phyloP scores from a whole-genome alignment of 2,329 filamentous ascomycete genomes.

The Penicillium sp. region DNA sequence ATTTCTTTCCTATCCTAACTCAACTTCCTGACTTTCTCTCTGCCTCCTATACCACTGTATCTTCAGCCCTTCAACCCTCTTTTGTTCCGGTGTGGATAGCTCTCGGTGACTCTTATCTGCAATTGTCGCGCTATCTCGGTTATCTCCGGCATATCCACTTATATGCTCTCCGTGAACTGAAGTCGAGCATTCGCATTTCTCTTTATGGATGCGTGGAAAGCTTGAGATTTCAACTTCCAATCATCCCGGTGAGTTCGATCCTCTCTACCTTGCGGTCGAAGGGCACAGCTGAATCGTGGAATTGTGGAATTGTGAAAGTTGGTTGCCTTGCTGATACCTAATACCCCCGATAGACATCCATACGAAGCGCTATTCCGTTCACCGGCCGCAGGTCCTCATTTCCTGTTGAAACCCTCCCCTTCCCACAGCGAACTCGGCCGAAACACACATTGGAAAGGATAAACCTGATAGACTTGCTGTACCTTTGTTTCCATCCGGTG shows the following conservation, averaged over 20 bases:
- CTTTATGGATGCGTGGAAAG: slow-evolving; percentile 13
- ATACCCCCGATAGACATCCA: slow-evolving; percentile 2
- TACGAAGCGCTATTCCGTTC: slow-evolving; percentile 10
- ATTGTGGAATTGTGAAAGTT: neutral
- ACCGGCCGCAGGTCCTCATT: slow-evolving; percentile 21
- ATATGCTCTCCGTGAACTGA: slow-evolving; percentile 7
- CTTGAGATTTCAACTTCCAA: slow-evolving; percentile 4
- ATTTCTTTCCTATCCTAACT: slow-evolving; percentile 5
- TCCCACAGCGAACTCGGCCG: neutral
- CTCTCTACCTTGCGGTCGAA: neutral
- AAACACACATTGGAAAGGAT: neutral
- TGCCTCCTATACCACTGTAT: slow-evolving; percentile 3
- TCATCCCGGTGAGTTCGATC: neutral
- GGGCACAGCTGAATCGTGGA: neutral
- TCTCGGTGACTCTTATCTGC: slow-evolving; percentile 17
- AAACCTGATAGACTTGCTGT: slow-evolving; percentile 5
- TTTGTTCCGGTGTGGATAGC: neutral
- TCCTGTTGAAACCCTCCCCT: slow-evolving; percentile 9
- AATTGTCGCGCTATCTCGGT: slow-evolving; percentile 27
- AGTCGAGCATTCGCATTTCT: neutral
- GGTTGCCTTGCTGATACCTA: slow-evolving; percentile 15
- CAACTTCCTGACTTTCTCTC: neutral
- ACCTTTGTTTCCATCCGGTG: slow-evolving; percentile 15
- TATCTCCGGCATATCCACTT: slow-evolving; percentile 30
- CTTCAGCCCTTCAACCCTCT: slow-evolving; percentile 2